These are phyloP conservation scores for Pichia sp. DNA, from an alignment of 1,139 yeast genomes.

Conservation along the genomic window DNA sequence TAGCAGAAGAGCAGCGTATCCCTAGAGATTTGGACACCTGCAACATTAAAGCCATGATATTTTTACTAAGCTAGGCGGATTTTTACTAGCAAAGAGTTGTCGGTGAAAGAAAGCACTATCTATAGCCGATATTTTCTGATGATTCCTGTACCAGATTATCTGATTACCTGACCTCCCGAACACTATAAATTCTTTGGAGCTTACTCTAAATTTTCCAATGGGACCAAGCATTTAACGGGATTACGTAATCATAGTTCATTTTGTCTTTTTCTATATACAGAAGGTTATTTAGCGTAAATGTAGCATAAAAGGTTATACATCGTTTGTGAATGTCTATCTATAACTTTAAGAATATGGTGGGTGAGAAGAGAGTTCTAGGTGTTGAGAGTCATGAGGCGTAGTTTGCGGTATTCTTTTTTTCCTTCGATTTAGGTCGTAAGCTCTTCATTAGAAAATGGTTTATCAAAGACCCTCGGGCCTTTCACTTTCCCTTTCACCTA, in stretches of 20 bases:
- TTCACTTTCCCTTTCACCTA: constrained; percentile 20
- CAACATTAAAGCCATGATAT: neutral
- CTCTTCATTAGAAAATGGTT: too few relatives aligned
- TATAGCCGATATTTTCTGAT: neutral
- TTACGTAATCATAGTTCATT: neutral
- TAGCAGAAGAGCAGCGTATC: neutral
- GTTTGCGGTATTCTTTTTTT: neutral
- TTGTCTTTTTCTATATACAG: neutral
- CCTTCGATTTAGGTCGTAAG: neutral
- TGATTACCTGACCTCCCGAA: neutral
- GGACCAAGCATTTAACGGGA: neutral
- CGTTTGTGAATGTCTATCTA: neutral
- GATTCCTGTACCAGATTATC: too few relatives aligned
- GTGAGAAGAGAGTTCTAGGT: neutral
- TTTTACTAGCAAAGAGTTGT: neutral
- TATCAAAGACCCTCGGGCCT: constrained; percentile 18
- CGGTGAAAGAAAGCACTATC: neutral
- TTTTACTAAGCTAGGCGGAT: neutral
- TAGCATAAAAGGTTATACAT: neutral
- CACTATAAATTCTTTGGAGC: neutral
- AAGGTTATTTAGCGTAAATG: neutral
- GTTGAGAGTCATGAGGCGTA: neutral
- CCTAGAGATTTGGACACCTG: constrained; percentile 1
- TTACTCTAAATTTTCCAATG: neutral
- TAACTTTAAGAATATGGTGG: neutral